Percentiles rank a stretch among this genome's conserved stretches.
Evolutionary conservation across 2,329 filamentous ascomycete genomes (phyloP).

Genomic region (Phialophora tarda): DNA sequence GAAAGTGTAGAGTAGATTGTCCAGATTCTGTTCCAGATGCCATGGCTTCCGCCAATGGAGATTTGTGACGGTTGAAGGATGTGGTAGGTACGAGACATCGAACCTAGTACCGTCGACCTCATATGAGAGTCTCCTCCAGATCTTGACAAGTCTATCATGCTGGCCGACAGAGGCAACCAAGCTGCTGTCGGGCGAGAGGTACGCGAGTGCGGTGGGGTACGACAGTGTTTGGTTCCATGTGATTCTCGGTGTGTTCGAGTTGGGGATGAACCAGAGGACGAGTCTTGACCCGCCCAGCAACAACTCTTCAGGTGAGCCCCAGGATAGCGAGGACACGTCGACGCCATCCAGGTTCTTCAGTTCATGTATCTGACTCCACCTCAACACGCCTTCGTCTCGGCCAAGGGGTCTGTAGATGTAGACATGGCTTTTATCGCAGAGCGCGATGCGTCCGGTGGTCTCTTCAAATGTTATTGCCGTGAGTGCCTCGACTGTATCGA

Average conservation of each 20-base stretch:
- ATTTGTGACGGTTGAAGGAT: slow-evolving; percentile 78
- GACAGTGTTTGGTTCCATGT: slow-evolving; percentile 79
- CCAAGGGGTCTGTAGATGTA: slow-evolving; percentile 80
- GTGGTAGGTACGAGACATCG: slow-evolving; percentile 87
- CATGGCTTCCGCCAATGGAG: slow-evolving; percentile 84
- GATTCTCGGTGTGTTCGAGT: slow-evolving; percentile 48
- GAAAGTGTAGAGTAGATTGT: slow-evolving; percentile 89
- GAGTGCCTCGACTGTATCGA: slow-evolving; percentile 72
- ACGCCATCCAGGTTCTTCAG: slow-evolving; percentile 49
- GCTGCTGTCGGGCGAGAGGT: slow-evolving; percentile 83
- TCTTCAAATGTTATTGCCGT: slow-evolving; percentile 83
- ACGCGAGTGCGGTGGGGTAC: slow-evolving; percentile 73
- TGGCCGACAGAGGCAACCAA: slow-evolving; percentile 81
- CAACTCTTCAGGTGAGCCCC: slow-evolving; percentile 85
- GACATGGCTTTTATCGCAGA: slow-evolving; percentile 68
- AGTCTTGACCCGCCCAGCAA: slow-evolving; percentile 75
- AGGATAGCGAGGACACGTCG: slow-evolving; percentile 70
- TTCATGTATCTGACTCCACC: slow-evolving; percentile 35
- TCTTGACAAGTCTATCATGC: slow-evolving; percentile 83
- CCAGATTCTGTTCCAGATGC: slow-evolving; percentile 75
- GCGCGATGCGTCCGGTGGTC: slow-evolving; percentile 80
- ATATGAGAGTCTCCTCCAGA: slow-evolving; percentile 88
- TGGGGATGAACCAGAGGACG: slow-evolving; percentile 66
- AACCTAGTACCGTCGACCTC: slow-evolving; percentile 83
- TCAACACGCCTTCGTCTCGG: slow-evolving; percentile 71